phyloP scores from a whole-genome alignment of 495 filamentous ascomycete species.

The Penicillium dipodomyicola region DNA sequence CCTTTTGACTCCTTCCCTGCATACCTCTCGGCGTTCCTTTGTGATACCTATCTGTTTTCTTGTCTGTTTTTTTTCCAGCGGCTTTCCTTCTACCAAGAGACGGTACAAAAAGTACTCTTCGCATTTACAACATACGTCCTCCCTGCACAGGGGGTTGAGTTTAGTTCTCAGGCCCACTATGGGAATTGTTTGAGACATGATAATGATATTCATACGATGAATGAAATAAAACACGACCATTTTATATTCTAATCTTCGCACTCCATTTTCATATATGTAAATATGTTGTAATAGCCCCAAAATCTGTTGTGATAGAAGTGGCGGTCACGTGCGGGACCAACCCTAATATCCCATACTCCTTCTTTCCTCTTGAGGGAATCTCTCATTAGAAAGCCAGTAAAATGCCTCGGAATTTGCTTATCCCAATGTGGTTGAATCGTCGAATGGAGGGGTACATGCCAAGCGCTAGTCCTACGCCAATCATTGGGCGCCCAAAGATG shows the following conservation, averaged over 20 bases:
- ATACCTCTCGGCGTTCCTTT: slow-evolving; percentile 24
- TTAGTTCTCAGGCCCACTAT: slow-evolving; percentile 6
- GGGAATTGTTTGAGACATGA: slow-evolving; percentile 15
- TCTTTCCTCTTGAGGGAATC: too few relatives aligned
- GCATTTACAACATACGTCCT: not conserved
- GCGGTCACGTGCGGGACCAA: slow-evolving; percentile 2
- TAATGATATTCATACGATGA: slow-evolving; percentile 21
- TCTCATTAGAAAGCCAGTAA: too few relatives aligned
- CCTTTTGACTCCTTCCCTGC: slow-evolving; percentile 15
- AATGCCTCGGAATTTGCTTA: not conserved
- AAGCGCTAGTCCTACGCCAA: not conserved
- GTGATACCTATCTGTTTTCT: slow-evolving; percentile 22
- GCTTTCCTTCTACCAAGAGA: slow-evolving; percentile 9
- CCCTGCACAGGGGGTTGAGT: slow-evolving; percentile 19
- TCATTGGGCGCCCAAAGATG: not conserved
- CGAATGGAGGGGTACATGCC: not conserved
- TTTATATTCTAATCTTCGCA: not conserved
- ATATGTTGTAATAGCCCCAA: not conserved
- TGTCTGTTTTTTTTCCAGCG: slow-evolving; percentile 10
- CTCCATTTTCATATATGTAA: not conserved
- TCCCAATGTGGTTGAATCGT: not conserved
- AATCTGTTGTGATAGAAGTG: not conserved
- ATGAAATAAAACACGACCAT: not conserved
- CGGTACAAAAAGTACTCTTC: slow-evolving; percentile 4
- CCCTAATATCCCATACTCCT: too few relatives aligned